Base-by-base conservation (phyloP, 441 rosid species). In the Adansonia gregorii region DNA sequence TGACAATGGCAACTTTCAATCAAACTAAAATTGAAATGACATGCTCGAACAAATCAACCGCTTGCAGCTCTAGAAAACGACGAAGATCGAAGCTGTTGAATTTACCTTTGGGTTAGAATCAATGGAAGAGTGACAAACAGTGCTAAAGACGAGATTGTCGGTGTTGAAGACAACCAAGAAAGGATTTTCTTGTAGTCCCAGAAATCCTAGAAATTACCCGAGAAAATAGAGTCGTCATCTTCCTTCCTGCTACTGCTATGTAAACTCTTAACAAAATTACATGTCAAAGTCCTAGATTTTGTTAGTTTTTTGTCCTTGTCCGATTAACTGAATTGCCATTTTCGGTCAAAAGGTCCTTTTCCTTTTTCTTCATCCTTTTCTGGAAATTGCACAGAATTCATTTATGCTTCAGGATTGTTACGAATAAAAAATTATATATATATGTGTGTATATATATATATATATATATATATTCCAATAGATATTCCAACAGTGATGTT, bases 41-140 rank as follows among this genome's bases (percentile, higher is more conserved):
- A 41, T 59, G 35, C 6, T 59, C 64, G 10, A 20, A 20, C 27
- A 2, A 9, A 20, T 20, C 22, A 59, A 59, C 11, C 31, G 0
- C 35, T 59, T 20, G 31, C 31, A 3, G 64, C 15, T 59, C 31
- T 2, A 39, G 1, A 68, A 67, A 22, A 48, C 39, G 2, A 46
- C 11, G 35, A 39, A 54, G 66, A 72, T 8, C 5, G 10, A 56
- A 54, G 73, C 56, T 48, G 39, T 56, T 72, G 27, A 43, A 9
- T 17, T 8, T 73, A 73, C 76, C 76, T 58, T 58, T 20, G 76
- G 20, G 27, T 19, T 17, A 73, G 76, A 73, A 41, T 41, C 73
- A 8, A 15, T 24, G 59, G 59, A 14, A 49, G 73, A 49, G 43
- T 11, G 39, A 46, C 17, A 20, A 20, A 7, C 11, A 48, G 19